A percentile compares a stretch with the other conserved stretches of the same genome.
Evolutionary conservation across 192 early-diverging fungal genomes (phyloP).

Genomic region (Coemansia sp.): DNA sequence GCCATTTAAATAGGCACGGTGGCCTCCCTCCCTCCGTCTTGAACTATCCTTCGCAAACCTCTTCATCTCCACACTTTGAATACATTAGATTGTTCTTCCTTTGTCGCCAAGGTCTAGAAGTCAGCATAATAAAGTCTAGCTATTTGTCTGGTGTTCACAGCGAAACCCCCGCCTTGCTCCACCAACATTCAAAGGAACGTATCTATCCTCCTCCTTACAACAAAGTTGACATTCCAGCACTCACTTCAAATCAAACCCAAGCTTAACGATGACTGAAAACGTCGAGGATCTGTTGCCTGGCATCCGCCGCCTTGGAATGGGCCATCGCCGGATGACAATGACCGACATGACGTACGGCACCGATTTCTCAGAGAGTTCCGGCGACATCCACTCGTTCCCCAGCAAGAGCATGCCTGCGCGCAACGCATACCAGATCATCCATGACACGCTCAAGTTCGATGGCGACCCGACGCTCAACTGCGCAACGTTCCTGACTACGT

Average conservation of each 20-base stretch:
- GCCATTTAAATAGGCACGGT: neutral
- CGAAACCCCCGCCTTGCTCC: no score
- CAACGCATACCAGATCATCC: slow-evolving; percentile 72
- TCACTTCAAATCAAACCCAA: slow-evolving; percentile 1
- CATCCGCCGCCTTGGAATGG: slow-evolving; percentile 36
- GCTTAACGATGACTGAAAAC: slow-evolving; percentile 26
- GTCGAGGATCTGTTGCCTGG: slow-evolving; percentile 42
- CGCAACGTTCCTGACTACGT: slow-evolving; percentile 78
- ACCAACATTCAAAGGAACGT: no score
- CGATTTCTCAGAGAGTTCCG: slow-evolving; percentile 21
- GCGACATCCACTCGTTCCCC: slow-evolving; percentile 41
- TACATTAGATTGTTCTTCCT: neutral
- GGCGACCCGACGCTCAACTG: slow-evolving; percentile 78
- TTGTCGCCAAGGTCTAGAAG: slow-evolving; percentile 26
- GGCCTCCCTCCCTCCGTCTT: neutral
- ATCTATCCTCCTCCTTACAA: no score
- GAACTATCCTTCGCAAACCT: neutral
- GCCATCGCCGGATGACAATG: slow-evolving; percentile 16
- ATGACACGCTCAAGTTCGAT: slow-evolving; percentile 77
- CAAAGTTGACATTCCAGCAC: no score
- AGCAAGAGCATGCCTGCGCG: slow-evolving; percentile 49
- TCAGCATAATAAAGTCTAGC: slow-evolving; percentile 5
- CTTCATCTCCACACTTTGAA: no score
- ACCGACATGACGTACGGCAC: slow-evolving; percentile 49
- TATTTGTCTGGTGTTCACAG: no score